Evolutionary conservation across 2,329 filamentous ascomycete species (phyloP).

Genomic region (Cercospora citrullina): DNA sequence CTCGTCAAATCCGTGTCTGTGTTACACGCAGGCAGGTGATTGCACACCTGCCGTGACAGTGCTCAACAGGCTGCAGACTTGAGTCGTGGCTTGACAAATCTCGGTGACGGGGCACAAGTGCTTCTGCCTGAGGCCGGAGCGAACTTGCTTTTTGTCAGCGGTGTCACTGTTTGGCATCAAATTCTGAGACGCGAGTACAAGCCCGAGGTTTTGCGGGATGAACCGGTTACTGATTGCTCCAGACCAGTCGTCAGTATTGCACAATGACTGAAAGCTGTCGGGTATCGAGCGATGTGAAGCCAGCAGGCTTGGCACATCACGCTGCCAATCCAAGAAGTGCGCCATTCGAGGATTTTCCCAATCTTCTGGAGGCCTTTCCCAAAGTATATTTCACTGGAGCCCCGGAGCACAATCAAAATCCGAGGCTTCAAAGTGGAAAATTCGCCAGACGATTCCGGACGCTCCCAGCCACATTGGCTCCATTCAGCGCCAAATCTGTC

Average conservation of each 20-base stretch:
- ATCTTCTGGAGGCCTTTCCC: neutral
- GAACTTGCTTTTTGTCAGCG: neutral
- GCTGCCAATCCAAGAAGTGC: neutral
- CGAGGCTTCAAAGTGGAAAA: neutral
- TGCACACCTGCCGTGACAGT: neutral
- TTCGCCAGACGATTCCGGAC: neutral
- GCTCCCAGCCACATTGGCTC: neutral
- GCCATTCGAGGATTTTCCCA: neutral
- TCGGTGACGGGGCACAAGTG: neutral
- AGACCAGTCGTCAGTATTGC: neutral
- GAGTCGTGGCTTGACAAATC: neutral
- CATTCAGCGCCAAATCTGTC: neutral
- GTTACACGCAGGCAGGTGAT: neutral
- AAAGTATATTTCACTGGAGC: neutral
- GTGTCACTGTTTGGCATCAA: neutral
- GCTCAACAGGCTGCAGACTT: neutral
- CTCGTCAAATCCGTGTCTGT: neutral
- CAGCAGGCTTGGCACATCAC: neutral
- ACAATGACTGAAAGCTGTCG: neutral
- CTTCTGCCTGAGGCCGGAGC: constrained; percentile 5
- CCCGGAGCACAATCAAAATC: neutral
- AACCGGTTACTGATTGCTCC: neutral
- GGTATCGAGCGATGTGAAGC: neutral
- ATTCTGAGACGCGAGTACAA: neutral
- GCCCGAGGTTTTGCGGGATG: neutral